phyloP scores from a whole-genome alignment of 192 early-diverging fungal species.

The Paraglomus brasilianum region DNA sequence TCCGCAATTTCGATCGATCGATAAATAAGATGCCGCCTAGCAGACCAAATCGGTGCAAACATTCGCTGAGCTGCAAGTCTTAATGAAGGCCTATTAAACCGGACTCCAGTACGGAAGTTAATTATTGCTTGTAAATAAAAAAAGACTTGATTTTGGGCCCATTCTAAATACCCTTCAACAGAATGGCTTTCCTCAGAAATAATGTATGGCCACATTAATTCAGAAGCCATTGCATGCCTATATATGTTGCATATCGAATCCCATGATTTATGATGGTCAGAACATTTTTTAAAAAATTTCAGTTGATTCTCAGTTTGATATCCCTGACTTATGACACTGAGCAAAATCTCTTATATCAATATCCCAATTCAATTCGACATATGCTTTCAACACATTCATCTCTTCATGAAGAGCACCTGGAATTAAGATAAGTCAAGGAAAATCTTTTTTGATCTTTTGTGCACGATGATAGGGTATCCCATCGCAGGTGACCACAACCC shows the following conservation, averaged over 20 bases:
- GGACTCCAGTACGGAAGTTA: constrained; percentile 26
- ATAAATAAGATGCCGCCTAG: not conserved
- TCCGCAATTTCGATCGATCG: not conserved
- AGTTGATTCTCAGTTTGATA: constrained; percentile 6
- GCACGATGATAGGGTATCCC: constrained; percentile 16
- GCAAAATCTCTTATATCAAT: constrained; percentile 14
- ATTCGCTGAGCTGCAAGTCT: constrained; percentile 8
- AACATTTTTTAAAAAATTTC: not conserved
- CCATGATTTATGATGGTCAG: constrained; percentile 22
- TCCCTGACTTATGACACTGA: constrained; percentile 5
- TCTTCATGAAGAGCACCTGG: constrained; percentile 17
- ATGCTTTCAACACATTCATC: constrained; percentile 8
- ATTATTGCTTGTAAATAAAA: constrained; percentile 18
- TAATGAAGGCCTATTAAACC: constrained; percentile 18
- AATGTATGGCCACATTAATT: constrained; percentile 25
- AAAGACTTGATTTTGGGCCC: too few relatives aligned
- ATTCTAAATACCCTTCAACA: constrained; percentile 26
- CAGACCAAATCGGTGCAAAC: constrained; percentile 24
- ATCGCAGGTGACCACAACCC: constrained; percentile 19
- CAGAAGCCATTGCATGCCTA: constrained; percentile 10
- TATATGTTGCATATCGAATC: constrained; percentile 1
- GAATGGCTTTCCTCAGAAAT: constrained; percentile 3
- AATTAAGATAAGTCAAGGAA: constrained; percentile 19
- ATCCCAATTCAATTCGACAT: constrained; percentile 12
- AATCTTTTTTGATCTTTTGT: constrained; percentile 6